These are phyloP conservation scores for Nasturtium officinale DNA, from an alignment of 345 rosid genomes.

Conservation along the genomic window DNA sequence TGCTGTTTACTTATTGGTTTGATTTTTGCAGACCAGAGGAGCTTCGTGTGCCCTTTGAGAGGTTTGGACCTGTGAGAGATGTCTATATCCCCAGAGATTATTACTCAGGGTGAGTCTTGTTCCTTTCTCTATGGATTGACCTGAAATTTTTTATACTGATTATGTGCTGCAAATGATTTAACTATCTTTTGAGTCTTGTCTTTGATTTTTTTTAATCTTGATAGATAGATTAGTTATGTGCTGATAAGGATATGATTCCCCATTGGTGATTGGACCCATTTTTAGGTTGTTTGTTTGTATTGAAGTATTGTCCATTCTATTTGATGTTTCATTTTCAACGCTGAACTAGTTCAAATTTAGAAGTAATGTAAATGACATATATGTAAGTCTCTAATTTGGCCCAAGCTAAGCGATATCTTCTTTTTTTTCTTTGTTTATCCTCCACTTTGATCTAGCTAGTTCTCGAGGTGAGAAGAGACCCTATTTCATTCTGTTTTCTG, in stretches of 20 bases:
- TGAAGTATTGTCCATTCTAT: background rate
- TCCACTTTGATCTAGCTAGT: background rate
- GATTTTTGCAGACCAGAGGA: conserved; percentile 76
- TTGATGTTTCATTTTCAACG: background rate
- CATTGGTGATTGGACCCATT: too few relatives aligned
- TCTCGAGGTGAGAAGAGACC: conserved; percentile 30
- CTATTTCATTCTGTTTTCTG: background rate
- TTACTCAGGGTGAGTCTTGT: conserved; percentile 72
- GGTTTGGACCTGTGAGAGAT: conserved; percentile 85
- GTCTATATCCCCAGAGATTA: conserved; percentile 93
- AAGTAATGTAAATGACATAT: background rate
- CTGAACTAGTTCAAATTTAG: background rate
- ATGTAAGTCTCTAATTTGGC: background rate
- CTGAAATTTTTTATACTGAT: background rate
- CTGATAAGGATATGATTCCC: background rate
- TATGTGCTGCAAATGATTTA: background rate
- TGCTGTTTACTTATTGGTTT: background rate
- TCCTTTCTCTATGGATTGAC: background rate
- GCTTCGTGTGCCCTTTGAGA: conserved; percentile 80
- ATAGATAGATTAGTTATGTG: background rate
- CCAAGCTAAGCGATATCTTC: background rate
- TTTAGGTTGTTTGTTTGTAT: background rate
- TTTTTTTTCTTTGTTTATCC: background rate
- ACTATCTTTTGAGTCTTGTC: background rate
- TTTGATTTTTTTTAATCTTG: background rate